Conservation (phyloP, 2,329 filamentous ascomycete genomes). For the Alternaria burnsii region DNA sequence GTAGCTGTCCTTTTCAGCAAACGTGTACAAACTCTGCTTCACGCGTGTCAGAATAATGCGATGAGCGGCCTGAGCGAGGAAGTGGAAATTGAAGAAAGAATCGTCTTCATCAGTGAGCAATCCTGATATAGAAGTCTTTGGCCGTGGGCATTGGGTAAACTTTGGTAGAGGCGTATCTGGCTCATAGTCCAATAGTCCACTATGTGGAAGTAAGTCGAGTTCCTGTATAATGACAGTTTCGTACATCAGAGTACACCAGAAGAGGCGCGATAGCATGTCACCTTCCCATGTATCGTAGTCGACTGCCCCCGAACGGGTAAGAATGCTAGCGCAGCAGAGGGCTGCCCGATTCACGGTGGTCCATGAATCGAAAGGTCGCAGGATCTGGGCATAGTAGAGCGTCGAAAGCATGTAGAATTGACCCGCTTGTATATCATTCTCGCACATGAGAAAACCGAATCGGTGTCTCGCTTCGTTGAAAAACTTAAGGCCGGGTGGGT, state of each 20-base stretch:
- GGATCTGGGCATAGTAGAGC: constrained; percentile 61
- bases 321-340: constrained; percentile 58
- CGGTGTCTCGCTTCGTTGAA: constrained; percentile 64
- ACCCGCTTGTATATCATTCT: constrained; percentile 60
- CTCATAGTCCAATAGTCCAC: constrained; percentile 61
- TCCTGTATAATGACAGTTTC: constrained; percentile 65
- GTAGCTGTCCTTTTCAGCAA: constrained; percentile 52
- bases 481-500: constrained; percentile 59
- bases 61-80: constrained; percentile 65
- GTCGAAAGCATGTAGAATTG: constrained; percentile 63
- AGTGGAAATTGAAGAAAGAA: constrained; percentile 65
- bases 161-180: constrained; percentile 63
- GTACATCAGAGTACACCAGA: constrained; percentile 65
- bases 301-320: constrained; percentile 54
- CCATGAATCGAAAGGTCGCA: constrained; percentile 64
- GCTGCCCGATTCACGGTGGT: constrained; percentile 62
- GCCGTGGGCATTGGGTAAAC: constrained; percentile 57
- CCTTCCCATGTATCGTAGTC: constrained; percentile 63
- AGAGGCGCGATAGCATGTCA: constrained; percentile 65
- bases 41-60: constrained; percentile 64
- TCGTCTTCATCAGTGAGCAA: constrained; percentile 57
- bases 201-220: constrained; percentile 59
- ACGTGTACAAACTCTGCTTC: constrained; percentile 61
- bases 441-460: constrained; percentile 60
- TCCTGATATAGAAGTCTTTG: constrained; percentile 46